These are phyloP conservation scores for Metschnikowia peoriensis DNA, from an alignment of 805 yeast genomes.

Conservation along the genomic window DNA sequence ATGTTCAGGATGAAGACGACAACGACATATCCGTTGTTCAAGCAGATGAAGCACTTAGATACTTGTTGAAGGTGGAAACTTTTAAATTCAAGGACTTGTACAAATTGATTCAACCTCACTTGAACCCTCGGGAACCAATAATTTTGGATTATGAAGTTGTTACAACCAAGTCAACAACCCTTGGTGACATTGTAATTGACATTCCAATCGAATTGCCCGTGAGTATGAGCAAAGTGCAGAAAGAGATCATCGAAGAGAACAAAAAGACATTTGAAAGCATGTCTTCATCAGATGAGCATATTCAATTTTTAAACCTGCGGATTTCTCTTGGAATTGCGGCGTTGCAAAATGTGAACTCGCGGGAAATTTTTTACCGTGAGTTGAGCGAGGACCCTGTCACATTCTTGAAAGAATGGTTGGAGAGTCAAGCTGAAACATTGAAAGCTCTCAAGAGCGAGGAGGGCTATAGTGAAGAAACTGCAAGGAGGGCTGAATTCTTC, in stretches of 20 bases:
- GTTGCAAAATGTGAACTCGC: constrained; percentile 55
- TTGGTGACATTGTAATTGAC: constrained; percentile 80
- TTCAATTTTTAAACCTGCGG: constrained; percentile 42
- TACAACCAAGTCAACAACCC: constrained; percentile 72
- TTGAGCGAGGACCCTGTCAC: constrained; percentile 74
- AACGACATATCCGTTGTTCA: constrained; percentile 35
- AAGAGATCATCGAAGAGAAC: constrained; percentile 35
- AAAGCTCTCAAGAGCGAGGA: constrained; percentile 88
- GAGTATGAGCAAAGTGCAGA: constrained; percentile 35
- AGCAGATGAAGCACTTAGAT: constrained; percentile 45
- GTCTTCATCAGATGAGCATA: constrained; percentile 42
- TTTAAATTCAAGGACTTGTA: constrained; percentile 71
- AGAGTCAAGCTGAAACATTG: constrained; percentile 78
- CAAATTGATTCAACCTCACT: constrained; percentile 63
- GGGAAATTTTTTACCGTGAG: constrained; percentile 75
- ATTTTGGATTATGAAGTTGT: constrained; percentile 69
- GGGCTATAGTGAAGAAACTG: constrained; percentile 83
- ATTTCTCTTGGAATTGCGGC: constrained; percentile 50
- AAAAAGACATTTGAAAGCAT: constrained; percentile 42
- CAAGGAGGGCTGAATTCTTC: constrained; percentile 77
- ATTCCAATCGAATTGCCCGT: constrained; percentile 48
- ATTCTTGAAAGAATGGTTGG: constrained; percentile 70
- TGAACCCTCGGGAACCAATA: constrained; percentile 82
- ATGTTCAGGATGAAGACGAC: constrained; percentile 25
- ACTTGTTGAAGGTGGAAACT: constrained; percentile 48